Base-by-base conservation (phyloP, 805 yeast genomes). In the Candida chauliodis region DNA sequence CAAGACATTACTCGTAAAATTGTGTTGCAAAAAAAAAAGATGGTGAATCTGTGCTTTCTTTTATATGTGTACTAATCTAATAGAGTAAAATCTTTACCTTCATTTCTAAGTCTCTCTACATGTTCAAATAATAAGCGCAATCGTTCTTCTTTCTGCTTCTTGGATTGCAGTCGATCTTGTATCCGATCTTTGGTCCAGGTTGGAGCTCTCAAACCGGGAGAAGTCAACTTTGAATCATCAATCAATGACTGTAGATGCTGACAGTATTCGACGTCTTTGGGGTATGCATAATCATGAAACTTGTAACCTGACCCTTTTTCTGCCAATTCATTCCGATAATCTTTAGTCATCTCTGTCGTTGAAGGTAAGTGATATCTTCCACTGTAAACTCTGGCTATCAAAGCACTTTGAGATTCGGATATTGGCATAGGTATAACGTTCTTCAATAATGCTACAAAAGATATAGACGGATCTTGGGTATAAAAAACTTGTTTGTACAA, bases 211-310 rank as follows among this genome's bases (percentile, higher is more conserved):
- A 42, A 38, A 8, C 48, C 48, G 5, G 36, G 29, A 10, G 8
- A 11, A 13, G 17, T n/a, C 9, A 32, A 18, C 15, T 33, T 29
- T 14, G 29, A 20, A 13, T 36, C 38, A 18, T 45, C 49, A 19
- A 52, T 43, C 15, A 42, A 25, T 8, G 40, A 19, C 25, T 45
- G 46, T 34, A 76, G 56, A 36, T 62, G 61, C 46, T 73, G 72
- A 48, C 77, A 72, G 53, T 79, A 84, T 18, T 73, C 74, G 1
- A 74, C 78, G 47, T 84, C 93, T 32, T 59, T 59, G 8, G 86
- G 85, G 46, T 56, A 69, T 11, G 60, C 62, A 54, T 82, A 52
- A 41, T 69, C 73, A 50, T 62, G 68, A 47, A 57, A 54, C 2
- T 39, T 21, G 24, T 44, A 47, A 8, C 47, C 50, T 13, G 28